phyloP scores from a whole-genome alignment of 805 yeast species.

The Cyberlindnera veronae region DNA sequence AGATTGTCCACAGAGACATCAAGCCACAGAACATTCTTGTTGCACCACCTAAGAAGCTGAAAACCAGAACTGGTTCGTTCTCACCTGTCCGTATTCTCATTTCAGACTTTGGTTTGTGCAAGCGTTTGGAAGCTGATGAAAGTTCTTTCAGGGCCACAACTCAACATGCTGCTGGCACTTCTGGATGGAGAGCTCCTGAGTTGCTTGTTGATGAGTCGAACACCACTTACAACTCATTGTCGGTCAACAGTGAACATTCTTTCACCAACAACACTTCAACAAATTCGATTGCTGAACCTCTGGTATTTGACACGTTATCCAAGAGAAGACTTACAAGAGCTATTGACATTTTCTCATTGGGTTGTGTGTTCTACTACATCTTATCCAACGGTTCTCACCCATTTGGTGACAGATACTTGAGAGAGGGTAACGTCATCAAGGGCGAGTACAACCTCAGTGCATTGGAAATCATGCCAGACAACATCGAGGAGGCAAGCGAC shows the following conservation, averaged over 20 bases:
- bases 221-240: slow-evolving; percentile 10
- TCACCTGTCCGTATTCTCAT: slow-evolving; percentile 67
- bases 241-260: slow-evolving; percentile 25
- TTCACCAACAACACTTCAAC: slow-evolving; percentile 16
- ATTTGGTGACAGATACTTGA: slow-evolving; percentile 83
- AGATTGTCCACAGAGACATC: slow-evolving; percentile 91
- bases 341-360: slow-evolving; percentile 89
- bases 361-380: slow-evolving; percentile 89
- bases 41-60: slow-evolving; percentile 57
- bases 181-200: slow-evolving; percentile 99
- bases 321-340: slow-evolving; percentile 76
- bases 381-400: slow-evolving; percentile 86
- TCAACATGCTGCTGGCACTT: slow-evolving; percentile 91
- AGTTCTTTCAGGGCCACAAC: slow-evolving; percentile 91
- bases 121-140: slow-evolving; percentile 86
- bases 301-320: slow-evolving; percentile 38
- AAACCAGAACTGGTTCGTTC: slow-evolving; percentile 24
- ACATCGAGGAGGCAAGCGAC: slow-evolving; percentile 64
- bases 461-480: slow-evolving; percentile 29
- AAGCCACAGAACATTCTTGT: slow-evolving; percentile 93
- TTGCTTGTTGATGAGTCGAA: slow-evolving; percentile 44
- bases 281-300: slow-evolving; percentile 30
- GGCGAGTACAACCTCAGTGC: slow-evolving; percentile 43
- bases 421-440: slow-evolving; percentile 86
- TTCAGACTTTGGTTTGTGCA: slow-evolving; percentile 95